Percentiles rank a stretch among this genome's conserved stretches.
Conservation (phyloP, 371 early-diverging fungal species). For the Actinomortierella ambigua region DNA sequence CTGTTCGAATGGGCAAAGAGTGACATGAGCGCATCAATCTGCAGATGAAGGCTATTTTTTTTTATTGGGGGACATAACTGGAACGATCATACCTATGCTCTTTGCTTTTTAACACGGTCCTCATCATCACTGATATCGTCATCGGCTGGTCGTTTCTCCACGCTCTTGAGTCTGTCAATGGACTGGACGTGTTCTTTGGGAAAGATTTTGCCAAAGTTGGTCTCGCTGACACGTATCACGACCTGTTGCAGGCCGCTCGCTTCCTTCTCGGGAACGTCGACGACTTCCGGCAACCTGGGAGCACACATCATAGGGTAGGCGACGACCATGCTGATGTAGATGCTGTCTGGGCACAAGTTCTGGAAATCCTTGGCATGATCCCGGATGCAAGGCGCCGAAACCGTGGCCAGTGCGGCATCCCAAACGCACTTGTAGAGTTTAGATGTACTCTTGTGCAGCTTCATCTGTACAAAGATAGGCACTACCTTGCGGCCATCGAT, state of each 20-base stretch:
- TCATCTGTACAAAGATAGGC: conserved; percentile 1
- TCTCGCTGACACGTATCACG: not conserved
- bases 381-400: conserved; percentile 5
- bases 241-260: conserved; percentile 3
- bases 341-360: conserved; percentile 6
- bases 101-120: conserved; percentile 19
- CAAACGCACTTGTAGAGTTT: conserved; percentile 1
- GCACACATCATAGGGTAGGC: conserved; percentile 1
- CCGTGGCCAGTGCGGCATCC: not conserved
- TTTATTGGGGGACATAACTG: not conserved
- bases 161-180: conserved; percentile 8
- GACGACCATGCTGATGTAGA: conserved; percentile 10
- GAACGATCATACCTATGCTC: conserved; percentile 3
- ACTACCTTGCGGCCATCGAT: not conserved
- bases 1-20: too few relatives aligned
- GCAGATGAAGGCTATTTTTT: too few relatives aligned
- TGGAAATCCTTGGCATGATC: conserved; percentile 4
- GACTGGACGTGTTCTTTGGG: conserved; percentile 4
- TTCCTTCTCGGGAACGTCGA: not conserved
- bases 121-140: conserved; percentile 13
- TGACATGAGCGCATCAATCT: too few relatives aligned
- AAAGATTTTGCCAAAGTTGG: conserved; percentile 7
- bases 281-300: not conserved
- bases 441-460: conserved; percentile 2
- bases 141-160: not conserved